These are phyloP conservation scores for Cladochytrium tenue DNA, from an alignment of 371 early-diverging fungal species.

Conservation along the genomic window DNA sequence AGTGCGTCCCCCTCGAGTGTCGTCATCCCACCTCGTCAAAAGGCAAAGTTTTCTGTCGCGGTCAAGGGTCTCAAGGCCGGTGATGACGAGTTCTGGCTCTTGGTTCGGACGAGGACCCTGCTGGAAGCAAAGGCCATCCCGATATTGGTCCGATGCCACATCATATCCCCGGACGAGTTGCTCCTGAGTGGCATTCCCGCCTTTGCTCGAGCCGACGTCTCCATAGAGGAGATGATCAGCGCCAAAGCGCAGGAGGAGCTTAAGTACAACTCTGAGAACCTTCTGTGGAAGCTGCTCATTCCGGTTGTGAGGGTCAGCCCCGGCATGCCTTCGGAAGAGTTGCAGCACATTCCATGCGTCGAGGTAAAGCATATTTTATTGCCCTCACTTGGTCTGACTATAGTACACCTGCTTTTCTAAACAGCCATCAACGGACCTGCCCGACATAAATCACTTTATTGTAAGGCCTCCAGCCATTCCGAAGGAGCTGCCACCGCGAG, in stretches of 20 bases:
- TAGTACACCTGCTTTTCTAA: background rate
- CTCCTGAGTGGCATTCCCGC: slow-evolving; percentile 31
- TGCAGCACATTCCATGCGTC: slow-evolving; percentile 25
- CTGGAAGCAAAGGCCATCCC: slow-evolving; percentile 37
- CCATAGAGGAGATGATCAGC: slow-evolving; percentile 35
- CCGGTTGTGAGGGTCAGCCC: slow-evolving; percentile 38
- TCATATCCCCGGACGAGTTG: slow-evolving; percentile 30
- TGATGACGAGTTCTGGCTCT: slow-evolving; percentile 32
- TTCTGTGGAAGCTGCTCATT: slow-evolving; percentile 48
- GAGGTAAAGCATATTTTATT: slow-evolving; percentile 30
- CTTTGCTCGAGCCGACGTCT: slow-evolving; percentile 42
- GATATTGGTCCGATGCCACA: slow-evolving; percentile 31
- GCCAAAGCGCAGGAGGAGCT: slow-evolving; percentile 32
- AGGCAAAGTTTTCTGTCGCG: slow-evolving; percentile 40
- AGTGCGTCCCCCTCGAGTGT: slow-evolving; percentile 19
- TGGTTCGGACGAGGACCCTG: slow-evolving; percentile 39
- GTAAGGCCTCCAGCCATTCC: slow-evolving; percentile 55
- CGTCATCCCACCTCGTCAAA: slow-evolving; percentile 34
- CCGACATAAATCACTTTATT: slow-evolving; percentile 37
- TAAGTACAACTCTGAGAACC: slow-evolving; percentile 30
- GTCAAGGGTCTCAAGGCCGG: slow-evolving; percentile 37
- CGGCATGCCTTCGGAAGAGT: slow-evolving; percentile 35
- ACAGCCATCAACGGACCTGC: slow-evolving; percentile 33
- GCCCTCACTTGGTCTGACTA: background rate
- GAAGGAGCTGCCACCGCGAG: slow-evolving; percentile 33